Conservation (phyloP, 331 rosid genomes). For the Malus hybrid region DNA sequence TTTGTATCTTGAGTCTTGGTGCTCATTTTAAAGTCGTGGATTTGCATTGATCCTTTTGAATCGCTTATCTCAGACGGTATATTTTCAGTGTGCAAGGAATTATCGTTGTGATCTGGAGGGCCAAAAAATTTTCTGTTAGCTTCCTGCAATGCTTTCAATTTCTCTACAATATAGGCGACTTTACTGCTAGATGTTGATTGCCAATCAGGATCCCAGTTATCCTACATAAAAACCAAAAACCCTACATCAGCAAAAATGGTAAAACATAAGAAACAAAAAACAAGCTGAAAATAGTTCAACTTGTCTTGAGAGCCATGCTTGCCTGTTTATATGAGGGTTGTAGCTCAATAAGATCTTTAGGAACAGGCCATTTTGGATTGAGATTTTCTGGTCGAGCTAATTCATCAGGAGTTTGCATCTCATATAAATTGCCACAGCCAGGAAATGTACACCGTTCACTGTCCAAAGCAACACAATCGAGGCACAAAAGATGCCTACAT, state of each 20-base stretch:
- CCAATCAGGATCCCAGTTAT: conserved; percentile 99
- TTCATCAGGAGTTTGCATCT: conserved; percentile 84
- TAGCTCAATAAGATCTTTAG: conserved; percentile 93
- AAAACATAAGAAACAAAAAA: not conserved
- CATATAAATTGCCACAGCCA: conserved; percentile 75
- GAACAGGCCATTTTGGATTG: conserved; percentile 94
- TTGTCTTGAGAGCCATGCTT: conserved; percentile 18
- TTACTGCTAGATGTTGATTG: conserved; percentile 96
- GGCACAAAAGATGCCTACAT: conserved; percentile 87
- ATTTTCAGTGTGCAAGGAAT: conserved; percentile 14
- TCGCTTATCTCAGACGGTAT: conserved; percentile 24
- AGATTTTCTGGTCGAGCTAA: conserved; percentile 90
- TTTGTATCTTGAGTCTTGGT: conserved; percentile 17
- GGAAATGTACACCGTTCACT: conserved; percentile 71
- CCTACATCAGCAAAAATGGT: conserved; percentile 2
- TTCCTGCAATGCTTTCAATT: conserved; percentile 65
- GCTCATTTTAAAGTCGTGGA: conserved; percentile 19
- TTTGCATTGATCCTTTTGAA: conserved; percentile 18
- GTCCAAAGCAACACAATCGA: conserved; percentile 81
- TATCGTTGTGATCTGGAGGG: conserved; percentile 13
- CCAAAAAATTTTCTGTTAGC: conserved; percentile 28
- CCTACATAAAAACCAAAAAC: conserved; percentile 45
- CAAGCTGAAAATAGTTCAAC: not conserved
- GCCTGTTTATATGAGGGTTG: conserved; percentile 98
- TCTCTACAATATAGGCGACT: conserved; percentile 64